Conservation (phyloP, 352 stramenopile genomes). For the Hyaloperonospora arabidopsidis region DNA sequence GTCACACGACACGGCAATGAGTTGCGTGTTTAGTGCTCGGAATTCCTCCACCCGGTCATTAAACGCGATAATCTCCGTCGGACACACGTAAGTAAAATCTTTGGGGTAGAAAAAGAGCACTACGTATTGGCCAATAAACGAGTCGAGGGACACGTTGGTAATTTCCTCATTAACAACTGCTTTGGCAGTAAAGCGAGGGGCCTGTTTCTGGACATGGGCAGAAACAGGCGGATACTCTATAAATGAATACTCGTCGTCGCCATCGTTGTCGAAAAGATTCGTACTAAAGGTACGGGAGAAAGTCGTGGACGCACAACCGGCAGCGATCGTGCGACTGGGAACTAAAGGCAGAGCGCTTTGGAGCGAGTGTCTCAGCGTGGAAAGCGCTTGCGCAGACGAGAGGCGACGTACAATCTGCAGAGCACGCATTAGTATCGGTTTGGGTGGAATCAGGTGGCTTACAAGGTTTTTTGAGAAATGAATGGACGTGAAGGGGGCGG, state of each 20-base stretch:
- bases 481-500: background rate
- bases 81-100: constrained; percentile 88
- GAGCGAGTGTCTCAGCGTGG: constrained; percentile 8
- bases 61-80: constrained; percentile 89
- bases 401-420: constrained; percentile 28
- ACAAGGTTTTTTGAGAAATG: background rate
- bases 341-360: constrained; percentile 15
- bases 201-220: constrained; percentile 52
- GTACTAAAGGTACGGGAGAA: constrained; percentile 36
- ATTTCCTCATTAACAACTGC: constrained; percentile 83
- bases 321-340: background rate
- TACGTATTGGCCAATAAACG: constrained; percentile 85
- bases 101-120: constrained; percentile 90
- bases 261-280: constrained; percentile 44
- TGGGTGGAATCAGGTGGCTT: background rate
- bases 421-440: constrained; percentile 16
- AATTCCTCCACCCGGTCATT: constrained; percentile 81
- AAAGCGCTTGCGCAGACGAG: constrained; percentile 14
- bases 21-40: constrained; percentile 78
- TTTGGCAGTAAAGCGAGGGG: constrained; percentile 65
- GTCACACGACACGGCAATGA: constrained; percentile 86
- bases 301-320: constrained; percentile 5
- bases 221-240: constrained; percentile 67
- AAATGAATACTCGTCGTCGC: constrained; percentile 60
- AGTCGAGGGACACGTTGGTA: constrained; percentile 64